Conservation (phyloP, 2,329 filamentous ascomycete genomes). For the Septoria linicola region DNA sequence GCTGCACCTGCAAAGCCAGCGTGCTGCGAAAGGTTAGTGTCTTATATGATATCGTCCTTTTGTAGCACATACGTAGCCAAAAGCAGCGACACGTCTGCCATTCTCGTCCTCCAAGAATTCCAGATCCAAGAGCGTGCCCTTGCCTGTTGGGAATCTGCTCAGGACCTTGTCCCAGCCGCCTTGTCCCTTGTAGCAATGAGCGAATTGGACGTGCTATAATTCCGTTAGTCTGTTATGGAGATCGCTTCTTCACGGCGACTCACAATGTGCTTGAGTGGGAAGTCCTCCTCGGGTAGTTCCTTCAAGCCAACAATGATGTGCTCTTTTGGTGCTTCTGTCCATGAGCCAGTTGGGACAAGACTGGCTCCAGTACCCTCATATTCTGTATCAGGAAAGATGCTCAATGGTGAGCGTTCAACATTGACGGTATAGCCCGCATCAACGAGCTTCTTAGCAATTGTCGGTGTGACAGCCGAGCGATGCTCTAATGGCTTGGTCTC, state of each 20-base stretch:
- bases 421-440: slow-evolving; percentile 44
- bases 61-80: slow-evolving; percentile 50
- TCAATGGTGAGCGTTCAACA: slow-evolving; percentile 41
- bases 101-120: slow-evolving; percentile 76
- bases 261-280: slow-evolving; percentile 63
- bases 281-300: slow-evolving; percentile 57
- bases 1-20: slow-evolving; percentile 70
- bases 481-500: slow-evolving; percentile 43
- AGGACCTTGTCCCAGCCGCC: slow-evolving; percentile 76
- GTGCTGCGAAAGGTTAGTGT: slow-evolving; percentile 52
- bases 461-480: slow-evolving; percentile 41
- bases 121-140: slow-evolving; percentile 76
- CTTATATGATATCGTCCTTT: too few relatives aligned
- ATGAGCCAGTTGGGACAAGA: slow-evolving; percentile 43
- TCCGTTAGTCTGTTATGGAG: too few relatives aligned
- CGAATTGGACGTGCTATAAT: slow-evolving; percentile 40
- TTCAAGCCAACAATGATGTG: slow-evolving; percentile 41
- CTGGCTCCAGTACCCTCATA: slow-evolving; percentile 43
- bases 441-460: slow-evolving; percentile 43
- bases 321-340: slow-evolving; percentile 43
- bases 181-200: slow-evolving; percentile 53
- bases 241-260: too few relatives aligned
- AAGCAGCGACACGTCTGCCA: slow-evolving; percentile 69
- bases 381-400: slow-evolving; percentile 43
- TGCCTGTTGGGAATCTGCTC: slow-evolving; percentile 73